These are phyloP conservation scores for Leccinum ochraceum DNA, from an alignment of 768 basidiomycete genomes.

Conservation along the genomic window DNA sequence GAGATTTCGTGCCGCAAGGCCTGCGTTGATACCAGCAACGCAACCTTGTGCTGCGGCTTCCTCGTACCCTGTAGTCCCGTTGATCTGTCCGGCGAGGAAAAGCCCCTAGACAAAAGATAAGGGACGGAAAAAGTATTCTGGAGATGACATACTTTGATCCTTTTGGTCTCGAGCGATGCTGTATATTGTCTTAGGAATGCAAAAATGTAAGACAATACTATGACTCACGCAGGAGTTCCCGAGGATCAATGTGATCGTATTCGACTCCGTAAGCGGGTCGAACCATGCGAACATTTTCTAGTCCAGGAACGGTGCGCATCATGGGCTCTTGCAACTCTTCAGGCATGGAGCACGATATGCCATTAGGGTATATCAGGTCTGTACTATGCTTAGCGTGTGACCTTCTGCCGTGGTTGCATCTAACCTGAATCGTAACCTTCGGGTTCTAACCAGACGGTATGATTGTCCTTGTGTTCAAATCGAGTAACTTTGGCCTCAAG, in stretches of 20 bases:
- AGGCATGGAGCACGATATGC: constrained; percentile 84
- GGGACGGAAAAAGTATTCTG: background rate
- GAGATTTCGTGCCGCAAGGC: constrained; percentile 57
- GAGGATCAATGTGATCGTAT: constrained; percentile 87
- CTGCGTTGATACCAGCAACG: constrained; percentile 89
- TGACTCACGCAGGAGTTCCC: constrained; percentile 70
- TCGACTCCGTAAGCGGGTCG: constrained; percentile 91
- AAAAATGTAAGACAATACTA: background rate
- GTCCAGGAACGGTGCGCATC: constrained; percentile 81
- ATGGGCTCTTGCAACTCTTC: constrained; percentile 81
- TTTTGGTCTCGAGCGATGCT: constrained; percentile 87
- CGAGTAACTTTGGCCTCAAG: constrained; percentile 85
- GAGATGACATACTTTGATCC: constrained; percentile 54
- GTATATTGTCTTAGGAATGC: constrained; percentile 1
- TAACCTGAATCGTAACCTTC: constrained; percentile 88
- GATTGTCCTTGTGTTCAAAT: constrained; percentile 68
- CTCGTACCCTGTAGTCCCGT: constrained; percentile 92
- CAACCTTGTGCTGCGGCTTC: constrained; percentile 91
- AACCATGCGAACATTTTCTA: constrained; percentile 83
- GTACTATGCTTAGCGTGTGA: constrained; percentile 2
- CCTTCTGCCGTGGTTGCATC: background rate
- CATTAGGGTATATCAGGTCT: constrained; percentile 91
- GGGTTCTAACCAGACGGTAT: constrained; percentile 87
- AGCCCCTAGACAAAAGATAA: constrained; percentile 52
- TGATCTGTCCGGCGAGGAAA: constrained; percentile 90